A percentile compares a stretch with the other conserved stretches of the same genome.
Evolutionary conservation across 257 asterid genomes (phyloP).

Genomic region (Eucommia ulmoides): DNA sequence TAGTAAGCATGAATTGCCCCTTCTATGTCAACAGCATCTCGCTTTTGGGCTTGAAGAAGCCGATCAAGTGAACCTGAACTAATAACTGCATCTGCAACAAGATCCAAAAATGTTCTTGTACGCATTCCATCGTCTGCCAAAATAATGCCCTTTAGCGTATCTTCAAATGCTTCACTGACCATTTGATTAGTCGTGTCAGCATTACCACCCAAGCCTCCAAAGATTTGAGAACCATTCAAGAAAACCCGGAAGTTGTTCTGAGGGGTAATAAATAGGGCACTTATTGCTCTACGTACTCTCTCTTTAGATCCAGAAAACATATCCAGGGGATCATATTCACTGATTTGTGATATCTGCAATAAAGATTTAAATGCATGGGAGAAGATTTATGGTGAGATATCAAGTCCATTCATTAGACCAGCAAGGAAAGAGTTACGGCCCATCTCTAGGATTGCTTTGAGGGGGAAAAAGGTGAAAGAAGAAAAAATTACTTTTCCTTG

Average conservation of each 20-base stretch:
- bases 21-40: constrained; percentile 69
- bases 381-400: too few relatives aligned
- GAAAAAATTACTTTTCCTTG: constrained; percentile 47
- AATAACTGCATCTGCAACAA: constrained; percentile 53
- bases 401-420: constrained; percentile 4
- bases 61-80: constrained; percentile 49
- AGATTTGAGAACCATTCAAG: constrained; percentile 64
- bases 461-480: constrained; percentile 1
- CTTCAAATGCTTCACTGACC: constrained; percentile 46
- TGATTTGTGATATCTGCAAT: constrained; percentile 60
- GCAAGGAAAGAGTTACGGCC: constrained; percentile 7
- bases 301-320: constrained; percentile 78
- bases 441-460: constrained; percentile 1
- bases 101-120: constrained; percentile 45
- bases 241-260: constrained; percentile 92
- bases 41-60: constrained; percentile 88
- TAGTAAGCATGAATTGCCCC: constrained; percentile 93
- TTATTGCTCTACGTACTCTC: constrained; percentile 52
- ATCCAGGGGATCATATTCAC: constrained; percentile 84
- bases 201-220: constrained; percentile 70
- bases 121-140: constrained; percentile 58
- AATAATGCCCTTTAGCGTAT: constrained; percentile 48
- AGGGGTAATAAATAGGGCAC: constrained; percentile 59
- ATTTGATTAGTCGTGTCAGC: constrained; percentile 25
- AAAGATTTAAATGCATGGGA: not conserved